phyloP scores from a whole-genome alignment of 352 stramenopile genomes.

The Elongisporangium prolatum region DNA sequence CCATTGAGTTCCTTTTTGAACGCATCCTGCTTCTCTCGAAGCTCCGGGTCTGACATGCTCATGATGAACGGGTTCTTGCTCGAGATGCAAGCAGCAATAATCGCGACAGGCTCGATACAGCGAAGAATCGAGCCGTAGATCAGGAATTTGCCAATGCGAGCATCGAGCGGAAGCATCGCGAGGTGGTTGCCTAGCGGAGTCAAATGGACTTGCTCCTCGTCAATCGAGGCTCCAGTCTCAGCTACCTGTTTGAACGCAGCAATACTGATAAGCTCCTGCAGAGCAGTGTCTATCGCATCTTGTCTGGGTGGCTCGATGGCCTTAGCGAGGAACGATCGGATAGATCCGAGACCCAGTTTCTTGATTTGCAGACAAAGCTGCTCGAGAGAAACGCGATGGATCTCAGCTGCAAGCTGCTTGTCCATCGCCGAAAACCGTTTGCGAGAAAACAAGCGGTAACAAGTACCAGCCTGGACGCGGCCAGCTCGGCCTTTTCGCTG shows the following conservation, averaged over 20 bases:
- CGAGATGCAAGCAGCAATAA: constrained; percentile 78
- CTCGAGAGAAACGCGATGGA: constrained; percentile 83
- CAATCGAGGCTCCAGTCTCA: constrained; percentile 7
- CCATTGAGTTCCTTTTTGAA: constrained; percentile 64
- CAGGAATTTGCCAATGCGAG: constrained; percentile 84
- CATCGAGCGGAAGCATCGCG: constrained; percentile 79
- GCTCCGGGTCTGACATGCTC: constrained; percentile 60
- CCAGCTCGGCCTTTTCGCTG: constrained; percentile 82
- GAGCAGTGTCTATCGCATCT: constrained; percentile 87
- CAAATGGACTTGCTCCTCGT: constrained; percentile 63
- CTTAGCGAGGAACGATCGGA: constrained; percentile 67
- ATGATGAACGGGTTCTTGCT: constrained; percentile 77
- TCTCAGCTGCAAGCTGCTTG: constrained; percentile 78
- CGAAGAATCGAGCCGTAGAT: constrained; percentile 86
- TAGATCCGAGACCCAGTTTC: constrained; percentile 71
- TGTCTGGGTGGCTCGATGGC: constrained; percentile 91
- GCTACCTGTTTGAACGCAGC: constrained; percentile 66
- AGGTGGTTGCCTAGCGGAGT: constrained; percentile 92
- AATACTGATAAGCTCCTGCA: constrained; percentile 89
- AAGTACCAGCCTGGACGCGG: constrained; percentile 72
- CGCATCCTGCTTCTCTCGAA: constrained; percentile 46
- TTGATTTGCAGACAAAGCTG: constrained; percentile 87
- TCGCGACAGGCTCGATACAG: constrained; percentile 77
- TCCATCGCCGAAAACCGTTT: constrained; percentile 59
- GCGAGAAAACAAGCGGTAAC: constrained; percentile 73